Percentiles rank a stretch among this genome's conserved stretches.
Evolutionary conservation across 176 grass and related monocot genomes (phyloP).

Genomic region (Oryza rufipogon): DNA sequence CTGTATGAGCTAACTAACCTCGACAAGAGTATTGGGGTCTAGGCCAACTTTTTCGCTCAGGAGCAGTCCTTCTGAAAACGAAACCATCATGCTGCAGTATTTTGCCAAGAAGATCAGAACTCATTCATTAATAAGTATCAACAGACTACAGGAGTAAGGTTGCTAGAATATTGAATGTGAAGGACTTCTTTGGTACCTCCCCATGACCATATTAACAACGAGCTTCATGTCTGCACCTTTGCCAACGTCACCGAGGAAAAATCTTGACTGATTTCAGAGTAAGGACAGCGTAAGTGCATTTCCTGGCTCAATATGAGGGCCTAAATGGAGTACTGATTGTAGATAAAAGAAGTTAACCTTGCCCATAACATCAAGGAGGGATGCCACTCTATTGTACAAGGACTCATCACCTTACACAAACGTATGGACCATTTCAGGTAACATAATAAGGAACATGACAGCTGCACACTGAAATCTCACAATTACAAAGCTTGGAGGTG

Average conservation of each 20-base stretch:
- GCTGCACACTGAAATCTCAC: neutral
- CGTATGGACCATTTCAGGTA: constrained; percentile 37
- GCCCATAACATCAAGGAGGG: constrained; percentile 90
- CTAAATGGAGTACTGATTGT: constrained; percentile 1
- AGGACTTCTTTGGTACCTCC: constrained; percentile 58
- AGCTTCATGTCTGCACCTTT: constrained; percentile 97
- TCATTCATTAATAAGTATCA: neutral
- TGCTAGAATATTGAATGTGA: constrained; percentile 21
- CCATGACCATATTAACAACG: constrained; percentile 97
- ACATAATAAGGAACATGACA: neutral
- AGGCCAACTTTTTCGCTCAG: constrained; percentile 80
- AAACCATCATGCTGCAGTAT: constrained; percentile 90
- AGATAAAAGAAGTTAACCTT: constrained; percentile 57
- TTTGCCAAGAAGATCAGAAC: constrained; percentile 31
- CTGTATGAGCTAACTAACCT: constrained; percentile 54
- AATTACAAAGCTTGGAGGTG: constrained; percentile 3
- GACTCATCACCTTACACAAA: constrained; percentile 69
- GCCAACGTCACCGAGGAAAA: constrained; percentile 84
- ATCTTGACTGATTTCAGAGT: constrained; percentile 65
- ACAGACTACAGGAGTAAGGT: neutral
- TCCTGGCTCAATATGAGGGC: neutral
- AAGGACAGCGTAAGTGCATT: constrained; percentile 32
- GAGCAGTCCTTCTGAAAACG: constrained; percentile 85
- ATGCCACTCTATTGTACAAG: constrained; percentile 62
- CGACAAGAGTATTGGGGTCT: constrained; percentile 74